phyloP scores from a whole-genome alignment of 1,284 basidiomycete species.

The Fistulina hepatica region DNA sequence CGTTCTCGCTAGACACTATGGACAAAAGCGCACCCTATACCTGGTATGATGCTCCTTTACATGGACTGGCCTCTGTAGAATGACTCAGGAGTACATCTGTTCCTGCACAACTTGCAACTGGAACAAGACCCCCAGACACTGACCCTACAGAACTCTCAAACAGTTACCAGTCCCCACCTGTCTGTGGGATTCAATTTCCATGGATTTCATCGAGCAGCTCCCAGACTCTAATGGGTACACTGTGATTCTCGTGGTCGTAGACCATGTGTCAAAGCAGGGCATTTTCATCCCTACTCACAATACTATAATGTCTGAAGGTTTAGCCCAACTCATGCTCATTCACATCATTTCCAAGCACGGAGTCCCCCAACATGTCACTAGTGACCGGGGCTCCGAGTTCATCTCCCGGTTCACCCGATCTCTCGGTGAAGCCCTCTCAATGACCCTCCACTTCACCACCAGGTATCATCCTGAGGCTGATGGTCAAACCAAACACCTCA shows the following conservation, averaged over 20 bases:
- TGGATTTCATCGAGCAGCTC: slow-evolving; percentile 29
- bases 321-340: slow-evolving; percentile 18
- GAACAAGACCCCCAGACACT: slow-evolving; percentile 15
- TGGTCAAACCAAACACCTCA: slow-evolving; percentile 34
- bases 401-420: slow-evolving; percentile 19
- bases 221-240: slow-evolving; percentile 22
- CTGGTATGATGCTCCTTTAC: slow-evolving; percentile 8
- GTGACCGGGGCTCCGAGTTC: slow-evolving; percentile 20
- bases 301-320: slow-evolving; percentile 22
- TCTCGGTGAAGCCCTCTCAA: slow-evolving; percentile 14
- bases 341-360: slow-evolving; percentile 21
- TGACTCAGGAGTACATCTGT: slow-evolving; percentile 15
- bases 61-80: slow-evolving; percentile 16
- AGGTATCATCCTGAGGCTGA: slow-evolving; percentile 33
- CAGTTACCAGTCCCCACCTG: slow-evolving; percentile 16
- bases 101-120: slow-evolving; percentile 19
- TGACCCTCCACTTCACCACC: slow-evolving; percentile 13
- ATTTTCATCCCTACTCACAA: slow-evolving; percentile 21
- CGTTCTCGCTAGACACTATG: slow-evolving; percentile 11
- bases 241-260: slow-evolving; percentile 27
- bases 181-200: slow-evolving; percentile 26
- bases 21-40: slow-evolving; percentile 7
- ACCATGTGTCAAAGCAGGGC: slow-evolving; percentile 25
- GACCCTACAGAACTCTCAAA: slow-evolving; percentile 17
- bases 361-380: slow-evolving; percentile 20